phyloP scores from a whole-genome alignment of 164 flowering plant species.

The Aristolochia contorta region DNA sequence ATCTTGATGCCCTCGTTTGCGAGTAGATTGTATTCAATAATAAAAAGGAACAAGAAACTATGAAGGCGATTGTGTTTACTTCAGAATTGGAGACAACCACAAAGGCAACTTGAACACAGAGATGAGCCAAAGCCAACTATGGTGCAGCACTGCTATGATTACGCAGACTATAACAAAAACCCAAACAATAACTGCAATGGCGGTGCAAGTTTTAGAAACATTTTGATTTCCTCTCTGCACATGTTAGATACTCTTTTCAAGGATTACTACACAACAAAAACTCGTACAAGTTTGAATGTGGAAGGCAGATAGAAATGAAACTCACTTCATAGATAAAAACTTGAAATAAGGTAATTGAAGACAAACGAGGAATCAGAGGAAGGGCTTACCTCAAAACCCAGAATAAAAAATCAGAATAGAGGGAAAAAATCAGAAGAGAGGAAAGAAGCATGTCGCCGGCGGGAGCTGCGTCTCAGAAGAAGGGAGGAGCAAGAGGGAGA shows the following conservation, averaged over 20 bases:
- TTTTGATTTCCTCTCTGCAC: conserved; percentile 76
- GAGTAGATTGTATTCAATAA: no score
- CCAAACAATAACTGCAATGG: conserved; percentile 46
- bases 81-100: conserved; percentile 4
- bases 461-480: no score
- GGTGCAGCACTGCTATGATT: conserved; percentile 52
- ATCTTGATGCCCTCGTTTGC: no score
- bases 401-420: no score
- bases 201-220: conserved; percentile 42
- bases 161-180: conserved; percentile 48
- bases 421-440: no score
- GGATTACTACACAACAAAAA: background rate
- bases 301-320: background rate
- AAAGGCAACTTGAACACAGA: conserved; percentile 47
- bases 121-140: conserved; percentile 88
- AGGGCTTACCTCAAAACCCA: no score
- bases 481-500: no score
- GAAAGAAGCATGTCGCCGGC: no score
- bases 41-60: no score
- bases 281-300: background rate
- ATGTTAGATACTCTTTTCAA: background rate
- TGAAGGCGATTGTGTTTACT: no score
- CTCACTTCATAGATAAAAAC: conserved; percentile 72
- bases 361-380: no score
- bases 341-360: conserved; percentile 59